Percentiles rank a stretch among this genome's conserved stretches.
Evolutionary conservation across 495 filamentous ascomycete genomes (phyloP).

Genomic region (Annulohypoxylon bovei): DNA sequence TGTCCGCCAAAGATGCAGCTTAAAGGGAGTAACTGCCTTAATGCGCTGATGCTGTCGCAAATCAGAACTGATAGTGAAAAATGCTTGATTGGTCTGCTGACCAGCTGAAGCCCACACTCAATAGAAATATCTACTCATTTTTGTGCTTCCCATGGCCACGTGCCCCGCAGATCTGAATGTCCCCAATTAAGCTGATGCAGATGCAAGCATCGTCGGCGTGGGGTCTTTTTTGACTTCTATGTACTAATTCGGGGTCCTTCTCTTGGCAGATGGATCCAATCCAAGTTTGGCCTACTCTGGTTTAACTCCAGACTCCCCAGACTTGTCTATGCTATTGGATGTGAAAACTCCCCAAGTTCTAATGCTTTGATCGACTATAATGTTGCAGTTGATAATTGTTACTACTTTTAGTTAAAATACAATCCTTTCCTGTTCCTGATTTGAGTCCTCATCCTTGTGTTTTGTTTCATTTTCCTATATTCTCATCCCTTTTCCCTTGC

Average conservation of each 20-base stretch:
- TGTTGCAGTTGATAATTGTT: conserved; percentile 1
- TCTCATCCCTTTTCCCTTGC: neutral
- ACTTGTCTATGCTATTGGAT: too few species aligned
- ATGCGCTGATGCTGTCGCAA: conserved; percentile 31
- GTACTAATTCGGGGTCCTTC: neutral
- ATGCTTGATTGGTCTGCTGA: conserved; percentile 46
- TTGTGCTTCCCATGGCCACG: conserved; percentile 42
- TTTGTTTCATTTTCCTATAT: neutral
- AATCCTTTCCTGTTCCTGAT: neutral
- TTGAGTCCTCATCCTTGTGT: neutral
- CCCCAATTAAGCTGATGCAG: conserved; percentile 40
- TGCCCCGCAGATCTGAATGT: conserved; percentile 43
- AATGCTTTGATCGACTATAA: neutral
- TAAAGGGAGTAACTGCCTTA: conserved; percentile 14
- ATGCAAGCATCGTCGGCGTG: conserved; percentile 34
- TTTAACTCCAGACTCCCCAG: neutral
- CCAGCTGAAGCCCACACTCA: conserved; percentile 32
- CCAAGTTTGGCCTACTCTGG: neutral
- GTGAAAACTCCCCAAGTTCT: neutral
- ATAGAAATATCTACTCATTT: conserved; percentile 12
- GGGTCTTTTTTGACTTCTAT: conserved; percentile 23
- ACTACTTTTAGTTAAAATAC: neutral
- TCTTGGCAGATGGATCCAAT: conserved; percentile 8
- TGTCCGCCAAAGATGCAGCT: conserved; percentile 18
- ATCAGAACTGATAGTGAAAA: conserved; percentile 34